These are phyloP conservation scores for Boletus holoroseus DNA, from an alignment of 1,284 basidiomycete species.

Conservation along the genomic window DNA sequence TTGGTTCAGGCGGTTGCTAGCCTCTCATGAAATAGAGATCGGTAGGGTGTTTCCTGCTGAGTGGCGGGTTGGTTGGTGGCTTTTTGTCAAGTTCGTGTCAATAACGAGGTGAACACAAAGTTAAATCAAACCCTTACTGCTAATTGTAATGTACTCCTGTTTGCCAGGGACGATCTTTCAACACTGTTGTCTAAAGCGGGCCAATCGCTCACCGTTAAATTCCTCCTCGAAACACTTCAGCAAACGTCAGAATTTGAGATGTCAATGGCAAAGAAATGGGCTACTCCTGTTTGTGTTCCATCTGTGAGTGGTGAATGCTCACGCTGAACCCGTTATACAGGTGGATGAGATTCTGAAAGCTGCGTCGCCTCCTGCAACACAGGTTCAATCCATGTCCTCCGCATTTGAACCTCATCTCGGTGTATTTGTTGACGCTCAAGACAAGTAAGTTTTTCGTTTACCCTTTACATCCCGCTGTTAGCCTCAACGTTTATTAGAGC, in stretches of 20 bases:
- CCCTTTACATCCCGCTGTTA: not conserved
- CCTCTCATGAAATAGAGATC: constrained; percentile 84
- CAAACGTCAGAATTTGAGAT: constrained; percentile 83
- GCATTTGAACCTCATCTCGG: constrained; percentile 91
- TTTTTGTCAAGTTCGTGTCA: constrained; percentile 80
- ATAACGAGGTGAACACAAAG: constrained; percentile 63
- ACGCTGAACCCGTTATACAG: constrained; percentile 31
- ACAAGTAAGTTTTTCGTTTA: constrained; percentile 53
- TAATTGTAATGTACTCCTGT: constrained; percentile 1
- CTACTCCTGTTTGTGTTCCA: constrained; percentile 55
- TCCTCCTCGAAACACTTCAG: constrained; percentile 80
- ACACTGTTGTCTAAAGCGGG: constrained; percentile 63
- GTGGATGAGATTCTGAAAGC: constrained; percentile 59
- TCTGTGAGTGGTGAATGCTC: not conserved
- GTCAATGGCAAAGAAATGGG: constrained; percentile 74
- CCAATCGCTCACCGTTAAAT: constrained; percentile 67
- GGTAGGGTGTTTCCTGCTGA: constrained; percentile 73
- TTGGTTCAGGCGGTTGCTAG: constrained; percentile 92
- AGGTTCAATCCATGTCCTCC: constrained; percentile 65
- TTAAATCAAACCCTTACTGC: not conserved
- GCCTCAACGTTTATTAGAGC: constrained; percentile 42
- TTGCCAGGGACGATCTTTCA: constrained; percentile 62
- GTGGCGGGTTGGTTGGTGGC: constrained; percentile 79
- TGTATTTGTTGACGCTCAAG: constrained; percentile 94
- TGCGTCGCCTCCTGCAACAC: constrained; percentile 43